These are phyloP conservation scores for Xylariaceae sp. DNA, from an alignment of 2,329 filamentous ascomycete species.

Conservation along the genomic window DNA sequence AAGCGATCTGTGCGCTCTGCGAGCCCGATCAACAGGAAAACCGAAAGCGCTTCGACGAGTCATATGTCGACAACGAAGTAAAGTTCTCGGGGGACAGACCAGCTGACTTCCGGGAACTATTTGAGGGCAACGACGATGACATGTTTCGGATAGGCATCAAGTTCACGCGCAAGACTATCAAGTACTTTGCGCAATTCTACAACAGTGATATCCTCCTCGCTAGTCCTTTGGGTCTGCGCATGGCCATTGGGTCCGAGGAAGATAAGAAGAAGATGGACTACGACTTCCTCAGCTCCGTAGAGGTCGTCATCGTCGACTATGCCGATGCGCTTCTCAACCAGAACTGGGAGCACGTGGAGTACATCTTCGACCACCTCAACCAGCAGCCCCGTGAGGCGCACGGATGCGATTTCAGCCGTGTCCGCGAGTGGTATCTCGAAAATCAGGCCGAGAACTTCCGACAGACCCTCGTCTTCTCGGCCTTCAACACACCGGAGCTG, in stretches of 20 bases:
- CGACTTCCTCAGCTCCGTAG: conserved; percentile 91
- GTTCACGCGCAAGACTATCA: conserved; percentile 92
- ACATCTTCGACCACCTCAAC: conserved; percentile 88
- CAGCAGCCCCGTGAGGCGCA: conserved; percentile 83
- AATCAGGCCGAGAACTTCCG: conserved; percentile 73
- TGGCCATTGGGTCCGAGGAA: conserved; percentile 78
- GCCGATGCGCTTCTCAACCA: conserved; percentile 93
- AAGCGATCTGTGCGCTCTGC: conserved; percentile 70
- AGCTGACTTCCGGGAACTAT: conserved; percentile 81
- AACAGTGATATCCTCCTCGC: conserved; percentile 92
- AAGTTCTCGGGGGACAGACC: conserved; percentile 70
- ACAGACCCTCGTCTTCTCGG: conserved; percentile 76
- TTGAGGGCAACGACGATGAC: conserved; percentile 93
- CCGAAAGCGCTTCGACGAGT: conserved; percentile 83
- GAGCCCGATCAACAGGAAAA: conserved; percentile 91
- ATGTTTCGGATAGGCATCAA: conserved; percentile 96
- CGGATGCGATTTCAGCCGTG: conserved; percentile 87
- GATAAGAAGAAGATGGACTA: conserved; percentile 64
- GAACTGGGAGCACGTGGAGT: conserved; percentile 95
- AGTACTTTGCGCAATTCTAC: conserved; percentile 93
- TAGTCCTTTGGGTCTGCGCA: conserved; percentile 81
- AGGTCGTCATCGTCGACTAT: conserved; percentile 85
- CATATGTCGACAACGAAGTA: conserved; percentile 65
- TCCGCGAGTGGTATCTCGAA: conserved; percentile 90
- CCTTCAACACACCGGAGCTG: conserved; percentile 84